These are phyloP conservation scores for Dryas integrifolia DNA, from an alignment of 331 rosid genomes.

Conservation along the genomic window DNA sequence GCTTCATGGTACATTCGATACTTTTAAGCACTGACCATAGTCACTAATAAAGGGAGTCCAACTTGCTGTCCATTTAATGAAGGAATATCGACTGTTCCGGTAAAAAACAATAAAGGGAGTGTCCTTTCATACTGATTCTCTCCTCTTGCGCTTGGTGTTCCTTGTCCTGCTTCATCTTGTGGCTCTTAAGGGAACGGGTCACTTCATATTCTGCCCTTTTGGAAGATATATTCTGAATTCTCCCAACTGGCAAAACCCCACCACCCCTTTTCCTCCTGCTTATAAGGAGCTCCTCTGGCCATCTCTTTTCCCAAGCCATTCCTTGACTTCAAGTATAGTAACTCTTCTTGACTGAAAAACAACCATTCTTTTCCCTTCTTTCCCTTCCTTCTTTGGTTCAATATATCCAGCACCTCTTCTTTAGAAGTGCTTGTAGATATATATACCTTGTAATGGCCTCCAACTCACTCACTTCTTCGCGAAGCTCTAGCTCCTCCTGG, in stretches of 20 bases:
- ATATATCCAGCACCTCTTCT: not conserved
- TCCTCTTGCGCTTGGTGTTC: conserved; percentile 37
- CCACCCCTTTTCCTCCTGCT: conserved; percentile 41
- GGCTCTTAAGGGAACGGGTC: conserved; percentile 37
- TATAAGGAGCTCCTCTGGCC: conserved; percentile 45
- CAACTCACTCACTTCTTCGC: conserved; percentile 29
- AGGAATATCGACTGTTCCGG: conserved; percentile 34
- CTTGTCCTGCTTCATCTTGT: conserved; percentile 33
- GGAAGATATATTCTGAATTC: conserved; percentile 52
- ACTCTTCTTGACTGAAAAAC: conserved; percentile 12
- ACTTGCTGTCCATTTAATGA: conserved; percentile 27
- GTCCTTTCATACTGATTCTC: conserved; percentile 36
- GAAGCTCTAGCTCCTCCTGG: conserved; percentile 53
- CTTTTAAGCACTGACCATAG: too few species aligned
- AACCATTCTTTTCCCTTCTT: conserved; percentile 2
- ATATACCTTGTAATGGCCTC: conserved; percentile 42
- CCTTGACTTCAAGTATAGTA: conserved; percentile 27
- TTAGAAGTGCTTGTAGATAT: not conserved
- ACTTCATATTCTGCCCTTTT: conserved; percentile 45
- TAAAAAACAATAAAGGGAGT: conserved; percentile 24
- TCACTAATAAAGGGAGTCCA: conserved; percentile 3
- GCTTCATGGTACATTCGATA: not conserved
- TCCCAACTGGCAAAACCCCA: conserved; percentile 43
- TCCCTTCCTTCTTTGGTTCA: not conserved
- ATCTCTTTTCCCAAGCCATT: conserved; percentile 35